A percentile compares a stretch with the other conserved stretches of the same genome.
Conservation (phyloP, 164 flowering plant species). For the Magnolia officinalis region DNA sequence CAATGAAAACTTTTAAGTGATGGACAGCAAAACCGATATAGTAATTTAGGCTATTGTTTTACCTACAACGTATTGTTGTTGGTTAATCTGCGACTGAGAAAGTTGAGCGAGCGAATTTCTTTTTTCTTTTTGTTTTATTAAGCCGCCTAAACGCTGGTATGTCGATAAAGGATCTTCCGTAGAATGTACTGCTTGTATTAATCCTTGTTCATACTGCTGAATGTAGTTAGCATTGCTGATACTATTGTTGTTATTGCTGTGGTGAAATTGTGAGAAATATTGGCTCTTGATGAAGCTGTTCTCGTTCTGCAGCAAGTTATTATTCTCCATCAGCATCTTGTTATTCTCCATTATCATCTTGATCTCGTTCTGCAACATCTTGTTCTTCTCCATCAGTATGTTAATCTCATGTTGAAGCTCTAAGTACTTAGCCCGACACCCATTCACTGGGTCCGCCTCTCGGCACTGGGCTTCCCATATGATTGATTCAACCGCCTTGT, state of each 20-base stretch:
- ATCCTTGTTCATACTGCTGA: background rate
- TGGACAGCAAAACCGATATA: too few relatives aligned
- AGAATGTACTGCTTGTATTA: too few relatives aligned
- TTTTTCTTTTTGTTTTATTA: too few relatives aligned
- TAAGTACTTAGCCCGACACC: conserved; percentile 54
- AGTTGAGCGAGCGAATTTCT: too few relatives aligned
- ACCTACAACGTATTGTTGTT: too few relatives aligned
- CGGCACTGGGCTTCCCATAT: conserved; percentile 76
- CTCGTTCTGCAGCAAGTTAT: background rate
- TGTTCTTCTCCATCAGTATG: background rate
- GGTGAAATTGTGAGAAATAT: background rate
- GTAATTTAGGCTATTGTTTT: too few relatives aligned
- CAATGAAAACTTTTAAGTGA: too few relatives aligned
- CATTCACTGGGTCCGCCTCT: conserved; percentile 55
- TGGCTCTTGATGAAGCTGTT: background rate
- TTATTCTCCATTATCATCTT: background rate
- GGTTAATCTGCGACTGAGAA: too few relatives aligned
- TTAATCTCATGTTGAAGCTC: background rate
- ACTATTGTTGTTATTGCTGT: background rate
- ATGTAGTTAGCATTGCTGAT: background rate
- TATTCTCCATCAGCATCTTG: background rate
- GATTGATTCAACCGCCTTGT: conserved; percentile 41
- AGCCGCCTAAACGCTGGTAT: too few relatives aligned
- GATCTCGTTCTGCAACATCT: background rate
- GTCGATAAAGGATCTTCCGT: too few relatives aligned